phyloP scores from a whole-genome alignment of 169 alveolate species.

The Cryptosporidium meleagridis region DNA sequence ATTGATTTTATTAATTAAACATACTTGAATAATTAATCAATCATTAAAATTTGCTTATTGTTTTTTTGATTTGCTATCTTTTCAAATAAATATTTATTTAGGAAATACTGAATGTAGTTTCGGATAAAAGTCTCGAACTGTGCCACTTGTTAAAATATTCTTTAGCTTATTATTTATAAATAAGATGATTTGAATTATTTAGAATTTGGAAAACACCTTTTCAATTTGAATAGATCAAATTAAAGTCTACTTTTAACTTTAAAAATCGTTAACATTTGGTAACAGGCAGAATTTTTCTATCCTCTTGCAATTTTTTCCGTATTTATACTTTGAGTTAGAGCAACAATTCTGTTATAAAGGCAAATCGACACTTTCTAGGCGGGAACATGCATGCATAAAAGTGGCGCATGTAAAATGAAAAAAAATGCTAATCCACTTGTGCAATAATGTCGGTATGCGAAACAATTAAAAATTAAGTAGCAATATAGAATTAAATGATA shows the following conservation, averaged over 20 bases:
- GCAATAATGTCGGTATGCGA: slow-evolving; percentile 14
- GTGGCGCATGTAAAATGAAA: slow-evolving; percentile 47
- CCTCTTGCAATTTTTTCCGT: neutral
- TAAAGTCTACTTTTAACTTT: too few relatives aligned
- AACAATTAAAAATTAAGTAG: neutral
- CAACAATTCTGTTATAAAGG: neutral
- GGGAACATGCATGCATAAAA: slow-evolving; percentile 35
- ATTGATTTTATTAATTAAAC: neutral
- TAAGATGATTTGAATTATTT: neutral
- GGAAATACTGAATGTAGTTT: too few relatives aligned
- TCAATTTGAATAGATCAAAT: too few relatives aligned
- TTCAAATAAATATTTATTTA: too few relatives aligned
- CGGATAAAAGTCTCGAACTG: too few relatives aligned
- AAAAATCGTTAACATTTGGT: too few relatives aligned
- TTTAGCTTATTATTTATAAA: too few relatives aligned
- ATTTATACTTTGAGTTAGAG: neutral
- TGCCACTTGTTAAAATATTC: too few relatives aligned
- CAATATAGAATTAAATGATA: neutral
- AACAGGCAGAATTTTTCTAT: too few relatives aligned
- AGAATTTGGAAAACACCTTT: too few relatives aligned
- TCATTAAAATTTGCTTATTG: neutral
- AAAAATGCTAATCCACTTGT: slow-evolving; percentile 52
- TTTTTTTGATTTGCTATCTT: too few relatives aligned
- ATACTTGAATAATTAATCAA: neutral
- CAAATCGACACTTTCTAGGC: slow-evolving; percentile 32